Evolutionary conservation across 2,329 filamentous ascomycete species (phyloP), one percentile per base, ranked within the genome.

Genomic region (Colletotrichum coccodes): DNA sequence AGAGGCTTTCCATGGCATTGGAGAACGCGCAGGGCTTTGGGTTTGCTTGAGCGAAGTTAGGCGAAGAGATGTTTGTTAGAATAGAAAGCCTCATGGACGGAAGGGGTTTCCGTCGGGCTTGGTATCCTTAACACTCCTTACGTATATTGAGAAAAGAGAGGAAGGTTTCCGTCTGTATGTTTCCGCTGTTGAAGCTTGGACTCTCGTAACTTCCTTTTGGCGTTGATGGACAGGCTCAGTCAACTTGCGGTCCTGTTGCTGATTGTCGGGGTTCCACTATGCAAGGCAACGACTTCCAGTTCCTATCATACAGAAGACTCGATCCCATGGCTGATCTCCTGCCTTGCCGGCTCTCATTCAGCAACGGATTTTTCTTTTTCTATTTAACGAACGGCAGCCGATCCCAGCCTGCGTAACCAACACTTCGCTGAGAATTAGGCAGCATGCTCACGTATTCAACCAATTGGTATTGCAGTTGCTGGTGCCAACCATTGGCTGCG

Each of bases 1-100:
- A 91, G 80, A 93, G 95, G 75, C 80, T 99, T 75, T 86, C 84
- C n/a, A 90, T 97, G 85, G 96, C 96, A 60, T 84, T 99, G 76
- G 90, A 95, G 80, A 96, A 98, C 79, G 90, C 92, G 8, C 91
- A 92, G 76, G 95, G 96, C 0, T 98, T 98, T 82, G 96, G 95
- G 26, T 92, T 93, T 83, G 90, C 92, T 71, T 95, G 50, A 63
- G 21, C 53, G 30, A 23, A 8, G 38, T 36, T n/a, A 34, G 50
- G 11, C 42, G 34, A 57, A n/a, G 64, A 57, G 21, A 36, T 63
- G 49, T 36, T 44, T 42, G 40, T 30, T 30, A 67, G 28, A 63
- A 38, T 32, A 28, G 11, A 23, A 63, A 21, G 36, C 6, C 6
- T 38, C 14, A 26, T 28, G 49, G 42, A 38, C 34, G n/a, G 50